phyloP scores from a whole-genome alignment of 2,329 filamentous ascomycete species.

The Verticillium isaacii region DNA sequence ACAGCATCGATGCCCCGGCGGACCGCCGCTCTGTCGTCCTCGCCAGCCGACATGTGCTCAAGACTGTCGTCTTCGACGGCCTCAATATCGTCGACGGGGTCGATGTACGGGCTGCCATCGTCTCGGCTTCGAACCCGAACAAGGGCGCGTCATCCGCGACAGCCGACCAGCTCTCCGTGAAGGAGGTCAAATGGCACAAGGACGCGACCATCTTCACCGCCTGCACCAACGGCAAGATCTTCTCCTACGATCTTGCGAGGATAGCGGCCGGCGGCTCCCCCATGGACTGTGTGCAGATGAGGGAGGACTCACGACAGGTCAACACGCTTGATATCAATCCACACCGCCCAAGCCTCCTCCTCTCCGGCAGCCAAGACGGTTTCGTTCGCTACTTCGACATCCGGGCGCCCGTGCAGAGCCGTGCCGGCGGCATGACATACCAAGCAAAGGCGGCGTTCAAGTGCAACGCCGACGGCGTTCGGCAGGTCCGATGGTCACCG shows the following conservation, averaged over 20 bases:
- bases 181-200: slow-evolving; percentile 55
- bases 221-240: slow-evolving; percentile 60
- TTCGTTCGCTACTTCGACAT: slow-evolving; percentile 59
- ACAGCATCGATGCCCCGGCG: slow-evolving; percentile 53
- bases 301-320: slow-evolving; percentile 59
- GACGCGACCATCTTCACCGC: slow-evolving; percentile 56
- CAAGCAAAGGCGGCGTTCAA: slow-evolving; percentile 35
- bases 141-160: slow-evolving; percentile 24
- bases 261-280: slow-evolving; percentile 38
- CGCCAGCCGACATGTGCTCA: slow-evolving; percentile 56
- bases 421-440: slow-evolving; percentile 45
- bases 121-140: slow-evolving; percentile 35
- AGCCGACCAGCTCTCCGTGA: slow-evolving; percentile 58
- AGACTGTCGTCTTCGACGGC: slow-evolving; percentile 53
- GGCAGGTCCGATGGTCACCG: slow-evolving; percentile 62
- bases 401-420: slow-evolving; percentile 39
- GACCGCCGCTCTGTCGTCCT: slow-evolving; percentile 53
- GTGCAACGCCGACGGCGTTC: slow-evolving; percentile 51
- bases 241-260: slow-evolving; percentile 55
- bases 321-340: slow-evolving; percentile 61
- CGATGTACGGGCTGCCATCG: slow-evolving; percentile 54
- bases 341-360: slow-evolving; percentile 49
- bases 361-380: slow-evolving; percentile 62
- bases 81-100: slow-evolving; percentile 49
- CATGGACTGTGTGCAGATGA: slow-evolving; percentile 52